These are phyloP conservation scores for Chalciporus chontae DNA, from an alignment of 768 basidiomycete genomes.

Conservation along the genomic window DNA sequence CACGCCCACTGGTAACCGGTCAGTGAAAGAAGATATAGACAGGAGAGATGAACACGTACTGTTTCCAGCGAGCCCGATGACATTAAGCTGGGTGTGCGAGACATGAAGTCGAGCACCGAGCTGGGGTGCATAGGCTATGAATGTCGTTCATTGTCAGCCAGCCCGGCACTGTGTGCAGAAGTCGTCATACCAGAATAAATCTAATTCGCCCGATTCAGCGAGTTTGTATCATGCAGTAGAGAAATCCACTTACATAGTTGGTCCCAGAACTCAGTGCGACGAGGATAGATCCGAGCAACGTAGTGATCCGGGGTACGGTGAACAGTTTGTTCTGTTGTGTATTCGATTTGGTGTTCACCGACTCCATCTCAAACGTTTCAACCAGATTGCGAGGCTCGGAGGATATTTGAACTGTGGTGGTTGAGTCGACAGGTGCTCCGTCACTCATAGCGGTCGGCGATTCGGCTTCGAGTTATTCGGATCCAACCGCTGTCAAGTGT, in stretches of 20 bases:
- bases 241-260: constrained; percentile 59
- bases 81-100: constrained; percentile 76
- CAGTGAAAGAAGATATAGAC: not conserved
- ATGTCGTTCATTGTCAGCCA: not conserved
- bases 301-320: constrained; percentile 42
- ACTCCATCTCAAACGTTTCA: constrained; percentile 4
- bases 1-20: constrained; percentile 55
- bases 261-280: constrained; percentile 66
- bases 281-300: constrained; percentile 52
- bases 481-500: no score
- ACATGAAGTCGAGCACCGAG: constrained; percentile 73
- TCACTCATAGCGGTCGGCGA: no score
- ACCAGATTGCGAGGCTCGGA: not conserved
- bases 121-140: constrained; percentile 80
- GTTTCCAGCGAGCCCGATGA: constrained; percentile 79
- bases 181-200: constrained; percentile 30
- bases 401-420: no score
- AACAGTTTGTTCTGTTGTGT: constrained; percentile 27
- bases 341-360: constrained; percentile 10
- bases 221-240: not conserved
- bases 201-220: constrained; percentile 7
- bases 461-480: no score
- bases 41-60: constrained; percentile 38
- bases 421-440: no score
- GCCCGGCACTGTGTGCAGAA: not conserved